Percentiles rank a stretch among this genome's conserved stretches.
phyloP scores from a whole-genome alignment of 768 basidiomycete genomes.

The Phanerochaete sordida region DNA sequence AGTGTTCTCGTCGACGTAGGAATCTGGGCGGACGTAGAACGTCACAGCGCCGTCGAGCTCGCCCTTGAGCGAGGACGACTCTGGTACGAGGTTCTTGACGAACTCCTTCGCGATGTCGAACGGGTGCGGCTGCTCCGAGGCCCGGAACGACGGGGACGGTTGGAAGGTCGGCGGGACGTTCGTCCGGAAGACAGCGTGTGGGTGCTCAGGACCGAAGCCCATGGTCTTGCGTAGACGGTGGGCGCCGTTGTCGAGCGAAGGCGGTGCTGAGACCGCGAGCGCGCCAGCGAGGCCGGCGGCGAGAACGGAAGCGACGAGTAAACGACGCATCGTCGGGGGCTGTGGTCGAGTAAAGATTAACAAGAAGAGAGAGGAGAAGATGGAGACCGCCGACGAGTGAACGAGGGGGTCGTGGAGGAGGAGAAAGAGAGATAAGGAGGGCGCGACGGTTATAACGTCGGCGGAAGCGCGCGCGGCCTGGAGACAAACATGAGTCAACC shows the following conservation, averaged over 20 bases:
- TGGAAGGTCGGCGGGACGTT: slow-evolving; percentile 34
- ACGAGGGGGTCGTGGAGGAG: not conserved
- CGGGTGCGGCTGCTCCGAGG: slow-evolving; percentile 40
- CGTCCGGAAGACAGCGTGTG: slow-evolving; percentile 65
- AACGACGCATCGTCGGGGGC: slow-evolving; percentile 50
- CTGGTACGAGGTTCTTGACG: slow-evolving; percentile 41
- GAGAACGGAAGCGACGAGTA: slow-evolving; percentile 59
- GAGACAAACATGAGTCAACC: not conserved
- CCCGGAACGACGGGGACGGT: slow-evolving; percentile 14
- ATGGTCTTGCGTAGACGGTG: slow-evolving; percentile 72
- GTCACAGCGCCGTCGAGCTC: slow-evolving; percentile 28
- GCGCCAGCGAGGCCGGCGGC: slow-evolving; percentile 59
- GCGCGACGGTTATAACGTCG: not conserved
- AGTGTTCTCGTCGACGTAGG: slow-evolving; percentile 82
- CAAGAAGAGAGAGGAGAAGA: not conserved
- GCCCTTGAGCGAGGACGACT: not conserved
- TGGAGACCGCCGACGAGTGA: slow-evolving; percentile 2
- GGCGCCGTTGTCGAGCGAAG: not conserved
- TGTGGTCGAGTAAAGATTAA: not conserved
- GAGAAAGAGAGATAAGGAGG: not conserved
- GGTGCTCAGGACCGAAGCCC: slow-evolving; percentile 80
- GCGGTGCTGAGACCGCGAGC: slow-evolving; percentile 36
- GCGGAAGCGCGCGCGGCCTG: not conserved
- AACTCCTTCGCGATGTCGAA: slow-evolving; percentile 62
- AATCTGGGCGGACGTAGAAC: slow-evolving; percentile 72